Conservation (phyloP, 2,329 filamentous ascomycete species). For the Helotiales sp. region DNA sequence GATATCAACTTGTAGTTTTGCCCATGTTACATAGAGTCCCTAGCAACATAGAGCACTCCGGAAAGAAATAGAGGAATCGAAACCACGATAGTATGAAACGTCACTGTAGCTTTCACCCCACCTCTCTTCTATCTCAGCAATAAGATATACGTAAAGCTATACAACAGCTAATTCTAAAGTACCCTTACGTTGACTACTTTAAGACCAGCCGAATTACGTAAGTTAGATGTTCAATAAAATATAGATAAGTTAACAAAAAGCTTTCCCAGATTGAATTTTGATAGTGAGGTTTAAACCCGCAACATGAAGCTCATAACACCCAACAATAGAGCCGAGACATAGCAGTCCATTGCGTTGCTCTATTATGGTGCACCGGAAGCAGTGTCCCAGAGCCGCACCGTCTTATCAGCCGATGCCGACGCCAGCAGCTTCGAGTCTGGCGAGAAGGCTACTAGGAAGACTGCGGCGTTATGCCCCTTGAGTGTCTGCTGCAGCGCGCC, state of each 20-base stretch:
- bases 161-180: no score
- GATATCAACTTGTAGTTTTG: no score
- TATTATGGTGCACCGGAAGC: no score
- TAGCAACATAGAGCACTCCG: no score
- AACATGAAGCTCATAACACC: constrained; percentile 12
- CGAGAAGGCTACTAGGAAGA: neutral
- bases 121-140: no score
- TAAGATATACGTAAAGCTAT: no score
- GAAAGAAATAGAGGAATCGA: no score
- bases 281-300: constrained; percentile 11
- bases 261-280: constrained; percentile 10
- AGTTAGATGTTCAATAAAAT: constrained; percentile 9
- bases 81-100: no score
- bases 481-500: neutral
- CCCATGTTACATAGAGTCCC: no score
- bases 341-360: constrained; percentile 10
- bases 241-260: constrained; percentile 6
- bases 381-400: neutral
- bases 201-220: constrained; percentile 6
- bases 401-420: neutral
- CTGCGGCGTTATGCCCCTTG: neutral
- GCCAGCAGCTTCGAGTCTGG: neutral
- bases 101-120: no score
- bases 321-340: constrained; percentile 14
- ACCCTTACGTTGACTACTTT: neutral